Evolutionary conservation across 331 rosid genomes (phyloP).

Genomic region (Phaseolus coccineus): DNA sequence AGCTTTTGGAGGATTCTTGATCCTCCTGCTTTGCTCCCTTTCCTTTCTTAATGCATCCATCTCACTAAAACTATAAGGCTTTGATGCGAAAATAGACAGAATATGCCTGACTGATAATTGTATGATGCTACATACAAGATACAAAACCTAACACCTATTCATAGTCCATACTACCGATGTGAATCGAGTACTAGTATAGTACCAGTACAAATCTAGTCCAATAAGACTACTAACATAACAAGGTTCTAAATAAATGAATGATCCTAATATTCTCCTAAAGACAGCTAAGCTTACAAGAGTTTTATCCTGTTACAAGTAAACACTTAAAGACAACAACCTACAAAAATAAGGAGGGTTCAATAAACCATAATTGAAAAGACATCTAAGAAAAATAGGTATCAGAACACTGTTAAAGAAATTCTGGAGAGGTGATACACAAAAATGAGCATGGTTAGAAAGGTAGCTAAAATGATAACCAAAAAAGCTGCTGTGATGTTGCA

Average conservation of each 20-base stretch:
- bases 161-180: no score
- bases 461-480: slow-evolving; percentile 14
- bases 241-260: not conserved
- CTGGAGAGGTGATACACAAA: not conserved
- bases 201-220: slow-evolving; percentile 2
- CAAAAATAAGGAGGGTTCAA: not conserved
- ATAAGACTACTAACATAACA: slow-evolving; percentile 1
- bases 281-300: slow-evolving; percentile 3
- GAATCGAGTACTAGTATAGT: no score
- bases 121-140: no score
- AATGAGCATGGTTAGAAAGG: not conserved
- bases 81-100: no score
- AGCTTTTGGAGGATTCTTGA: no score
- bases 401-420: slow-evolving; percentile 4
- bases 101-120: no score
- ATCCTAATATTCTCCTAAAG: not conserved
- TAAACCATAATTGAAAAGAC: not conserved
- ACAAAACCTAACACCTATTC: no score
- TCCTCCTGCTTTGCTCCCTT: no score
- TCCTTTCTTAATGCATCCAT: no score
- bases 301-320: slow-evolving; percentile 1
- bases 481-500: not conserved
- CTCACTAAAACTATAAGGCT: no score
- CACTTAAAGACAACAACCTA: not conserved
- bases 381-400: not conserved